Evolutionary conservation across 78 protist species (phyloP), one percentile per base, ranked within the genome.

Genomic region (Monosiga brevicollis): DNA sequence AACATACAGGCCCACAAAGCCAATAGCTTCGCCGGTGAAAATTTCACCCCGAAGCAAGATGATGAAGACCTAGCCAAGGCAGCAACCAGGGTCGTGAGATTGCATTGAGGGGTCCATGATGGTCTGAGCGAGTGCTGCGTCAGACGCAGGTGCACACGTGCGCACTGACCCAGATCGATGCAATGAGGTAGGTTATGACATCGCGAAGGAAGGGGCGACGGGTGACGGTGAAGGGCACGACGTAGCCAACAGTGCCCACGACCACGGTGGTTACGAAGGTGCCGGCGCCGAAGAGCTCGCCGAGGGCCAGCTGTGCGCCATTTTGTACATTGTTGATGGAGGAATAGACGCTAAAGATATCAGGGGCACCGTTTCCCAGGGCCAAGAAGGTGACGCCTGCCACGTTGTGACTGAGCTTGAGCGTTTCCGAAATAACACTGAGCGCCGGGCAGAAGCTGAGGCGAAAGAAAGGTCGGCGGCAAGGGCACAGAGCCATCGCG

Each of bases 311-410:
- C 32, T 6, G 76, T 24, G 82, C 39, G 35, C 81, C 88, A 1
- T 41, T 1, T 11, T 36, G 15, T 26, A 32, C 81, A 0, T 74
- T 11, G 0, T 6, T 36, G 25, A 82, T 15, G 6, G 88, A 49
- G 29, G 87, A 88, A 71, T 83, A n/a, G 39, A 89, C 81, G 26
- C 55, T 25, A 49, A 83, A 86, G 9, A 89, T 79, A 76, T 89
- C 92, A 10, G 92, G 92, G 1, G 92, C 88, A 32, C 88, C 92
- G 72, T 89, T 89, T 15, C 87, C 92, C 9, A 89, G 73, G n/a
- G 88, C 85, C 0, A 89, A 74, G 78, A 89, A 77, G 38, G 92
- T 89, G 71, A 76, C 85, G 36, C 92, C 92, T 15, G 91, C 91
- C 20, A 84, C 76, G 62, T 79, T 86, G 25, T 55, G 80, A 15